phyloP scores from a whole-genome alignment of 345 rosid species.

The Mercurialis annua region DNA sequence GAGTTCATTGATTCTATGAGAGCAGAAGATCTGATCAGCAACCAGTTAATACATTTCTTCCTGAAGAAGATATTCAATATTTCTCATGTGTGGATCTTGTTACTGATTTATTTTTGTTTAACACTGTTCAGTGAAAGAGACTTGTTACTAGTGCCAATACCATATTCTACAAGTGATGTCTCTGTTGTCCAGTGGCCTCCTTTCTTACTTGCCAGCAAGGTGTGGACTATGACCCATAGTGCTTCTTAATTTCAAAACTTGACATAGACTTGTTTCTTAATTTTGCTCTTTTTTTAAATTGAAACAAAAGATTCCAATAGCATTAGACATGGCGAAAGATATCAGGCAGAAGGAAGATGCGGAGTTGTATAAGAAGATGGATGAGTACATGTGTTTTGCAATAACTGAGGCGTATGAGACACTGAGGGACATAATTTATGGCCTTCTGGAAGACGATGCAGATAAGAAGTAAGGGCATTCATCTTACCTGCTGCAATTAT shows the following conservation, averaged over 20 bases:
- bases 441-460: slow-evolving; percentile 61
- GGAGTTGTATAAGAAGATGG: slow-evolving; percentile 82
- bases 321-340: slow-evolving; percentile 98
- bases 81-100: slow-evolving; percentile 11
- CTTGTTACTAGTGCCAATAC: slow-evolving; percentile 91
- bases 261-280: slow-evolving; percentile 15
- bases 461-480: slow-evolving; percentile 54
- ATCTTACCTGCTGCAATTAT: slow-evolving; percentile 5
- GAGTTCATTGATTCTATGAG: slow-evolving; percentile 80
- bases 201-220: slow-evolving; percentile 97
- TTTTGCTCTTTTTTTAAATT: slow-evolving; percentile 20
- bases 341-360: slow-evolving; percentile 67
- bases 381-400: slow-evolving; percentile 73
- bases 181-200: slow-evolving; percentile 96
- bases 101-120: slow-evolving; percentile 18
- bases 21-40: slow-evolving; percentile 73
- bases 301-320: slow-evolving; percentile 78
- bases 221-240: slow-evolving; percentile 27
- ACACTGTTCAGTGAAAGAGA: slow-evolving; percentile 61
- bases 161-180: slow-evolving; percentile 61
- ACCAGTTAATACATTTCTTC: slow-evolving; percentile 52
- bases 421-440: slow-evolving; percentile 49
- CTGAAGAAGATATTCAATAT: slow-evolving; percentile 11
- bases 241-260: slow-evolving; percentile 16
- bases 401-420: slow-evolving; percentile 82